Conservation (phyloP, 108 stramenopile genomes). For the Pseudonitzschia multistriata region DNA sequence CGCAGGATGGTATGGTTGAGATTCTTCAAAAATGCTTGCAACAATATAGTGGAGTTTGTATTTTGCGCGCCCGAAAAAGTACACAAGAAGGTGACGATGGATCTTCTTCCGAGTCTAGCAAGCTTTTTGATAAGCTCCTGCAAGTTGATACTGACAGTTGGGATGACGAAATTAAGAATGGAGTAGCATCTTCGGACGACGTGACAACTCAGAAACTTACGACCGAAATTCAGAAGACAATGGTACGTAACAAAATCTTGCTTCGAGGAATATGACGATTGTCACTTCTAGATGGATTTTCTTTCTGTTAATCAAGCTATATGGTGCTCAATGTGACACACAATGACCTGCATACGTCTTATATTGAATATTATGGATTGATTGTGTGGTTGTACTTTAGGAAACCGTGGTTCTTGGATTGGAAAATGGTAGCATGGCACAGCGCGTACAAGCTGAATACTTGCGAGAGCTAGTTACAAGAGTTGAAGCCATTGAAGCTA, state of each 20-base stretch:
- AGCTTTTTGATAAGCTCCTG: conserved; percentile 67
- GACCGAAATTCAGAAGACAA: conserved; percentile 76
- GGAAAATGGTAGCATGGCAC: conserved; percentile 88
- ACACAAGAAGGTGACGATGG: background rate
- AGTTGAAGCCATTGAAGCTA: conserved; percentile 50
- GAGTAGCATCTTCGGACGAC: conserved; percentile 26
- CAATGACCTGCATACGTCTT: background rate
- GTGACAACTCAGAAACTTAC: conserved; percentile 54
- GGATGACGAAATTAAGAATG: conserved; percentile 58
- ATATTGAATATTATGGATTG: background rate
- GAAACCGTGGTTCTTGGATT: conserved; percentile 84
- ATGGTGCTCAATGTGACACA: background rate
- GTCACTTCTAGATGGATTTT: background rate
- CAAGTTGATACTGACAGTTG: conserved; percentile 75
- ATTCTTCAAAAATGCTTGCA: conserved; percentile 88
- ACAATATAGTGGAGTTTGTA: conserved; percentile 75
- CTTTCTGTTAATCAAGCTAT: background rate
- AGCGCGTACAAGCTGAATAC: conserved; percentile 91
- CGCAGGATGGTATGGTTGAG: conserved; percentile 75
- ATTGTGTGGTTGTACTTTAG: background rate
- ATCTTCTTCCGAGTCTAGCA: conserved; percentile 32
- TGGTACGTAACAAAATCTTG: conserved; percentile 24
- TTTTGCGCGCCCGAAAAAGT: conserved; percentile 55
- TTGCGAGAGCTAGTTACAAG: conserved; percentile 76
- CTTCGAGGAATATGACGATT: background rate